Evolutionary conservation across 1,139 yeast species (phyloP), one percentile per base, ranked within the genome.

Genomic region (Kodamaea derodonti): DNA sequence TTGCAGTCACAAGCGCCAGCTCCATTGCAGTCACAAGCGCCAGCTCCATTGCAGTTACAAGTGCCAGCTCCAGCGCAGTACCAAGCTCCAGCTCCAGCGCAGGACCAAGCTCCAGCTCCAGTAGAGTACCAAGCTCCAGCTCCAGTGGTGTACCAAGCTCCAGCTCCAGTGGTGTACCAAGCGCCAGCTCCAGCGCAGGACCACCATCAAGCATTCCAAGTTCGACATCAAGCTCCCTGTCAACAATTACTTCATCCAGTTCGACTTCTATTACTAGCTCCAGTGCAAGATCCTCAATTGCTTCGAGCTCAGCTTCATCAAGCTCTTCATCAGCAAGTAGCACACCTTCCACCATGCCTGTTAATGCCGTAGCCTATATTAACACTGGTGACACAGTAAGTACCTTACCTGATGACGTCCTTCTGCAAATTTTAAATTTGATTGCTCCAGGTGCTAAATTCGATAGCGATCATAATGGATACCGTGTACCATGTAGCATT

Each of bases 301-400:
- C 26, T 8, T 8, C 12, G 7, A 8, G 12, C 5, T 6, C 12
- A 7, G 5, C 26, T 6, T 8, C 7, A 7, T 24, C 26, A 11
- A 11, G 14, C 14, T 24, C 26, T 8, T 24, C 26, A 8, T 8
- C 26, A 18, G 9, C 9, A 7, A 9, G 9, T 18, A 18, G 9
- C 6, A 6, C 22, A 13, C n/a, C 20, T 15, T 18, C 12, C 20
- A 16, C 30, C 4, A 14, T 12, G 14, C 9, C 24, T 3, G 25
- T 45, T 17, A 42, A 43, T 32, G 38, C 43, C 30, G 46, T 58
- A 24, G 64, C 60, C 20, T 46, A 62, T 27, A 51, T 67, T 20
- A 72, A 67, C 41, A 60, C 71, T 4, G 73, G 73, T 26, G 62
- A 71, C 20, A 65, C 72, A 12, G 55, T 60, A 36, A 49, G 59